Conservation (phyloP, 2,329 filamentous ascomycete genomes). For the Colletotrichum sp. region DNA sequence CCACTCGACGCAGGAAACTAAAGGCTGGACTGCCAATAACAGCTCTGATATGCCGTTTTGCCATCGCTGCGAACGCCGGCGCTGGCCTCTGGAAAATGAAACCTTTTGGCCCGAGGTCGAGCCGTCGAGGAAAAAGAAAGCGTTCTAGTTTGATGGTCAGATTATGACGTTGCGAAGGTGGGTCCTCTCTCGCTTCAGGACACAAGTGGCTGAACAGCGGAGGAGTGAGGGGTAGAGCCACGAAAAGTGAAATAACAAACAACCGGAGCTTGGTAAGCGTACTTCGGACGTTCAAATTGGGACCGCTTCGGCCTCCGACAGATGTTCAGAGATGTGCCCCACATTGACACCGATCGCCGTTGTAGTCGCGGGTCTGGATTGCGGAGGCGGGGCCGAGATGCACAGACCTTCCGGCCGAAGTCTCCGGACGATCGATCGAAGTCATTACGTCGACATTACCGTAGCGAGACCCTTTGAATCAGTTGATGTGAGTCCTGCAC, state of each 20-base stretch:
- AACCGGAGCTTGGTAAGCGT: not conserved
- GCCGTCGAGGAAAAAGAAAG: constrained; percentile 9
- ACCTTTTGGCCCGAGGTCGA: not conserved
- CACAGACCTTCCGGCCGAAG: not conserved
- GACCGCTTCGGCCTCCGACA: not conserved
- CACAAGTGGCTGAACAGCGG: not conserved
- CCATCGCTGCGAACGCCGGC: not conserved
- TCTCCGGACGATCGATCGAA: not conserved
- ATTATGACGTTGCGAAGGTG: not conserved
- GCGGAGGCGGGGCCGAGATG: not conserved
- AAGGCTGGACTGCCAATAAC: not conserved
- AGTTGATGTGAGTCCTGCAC: not conserved
- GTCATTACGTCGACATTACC: not conserved
- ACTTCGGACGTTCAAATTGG: not conserved
- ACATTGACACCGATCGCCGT: not conserved
- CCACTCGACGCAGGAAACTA: not conserved
- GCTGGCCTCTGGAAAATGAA: not conserved
- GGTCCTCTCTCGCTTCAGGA: not conserved
- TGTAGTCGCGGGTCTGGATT: not conserved
- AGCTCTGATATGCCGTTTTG: not conserved
- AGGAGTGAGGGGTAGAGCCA: not conserved
- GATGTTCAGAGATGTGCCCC: not conserved
- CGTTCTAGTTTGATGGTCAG: not conserved
- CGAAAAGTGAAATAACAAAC: not conserved
- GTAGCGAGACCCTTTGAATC: not conserved